A percentile compares a stretch with the other conserved stretches of the same genome.
These are phyloP conservation scores for Pelargonium fulgidum DNA, from an alignment of 441 rosid genomes.

Conservation along the genomic window DNA sequence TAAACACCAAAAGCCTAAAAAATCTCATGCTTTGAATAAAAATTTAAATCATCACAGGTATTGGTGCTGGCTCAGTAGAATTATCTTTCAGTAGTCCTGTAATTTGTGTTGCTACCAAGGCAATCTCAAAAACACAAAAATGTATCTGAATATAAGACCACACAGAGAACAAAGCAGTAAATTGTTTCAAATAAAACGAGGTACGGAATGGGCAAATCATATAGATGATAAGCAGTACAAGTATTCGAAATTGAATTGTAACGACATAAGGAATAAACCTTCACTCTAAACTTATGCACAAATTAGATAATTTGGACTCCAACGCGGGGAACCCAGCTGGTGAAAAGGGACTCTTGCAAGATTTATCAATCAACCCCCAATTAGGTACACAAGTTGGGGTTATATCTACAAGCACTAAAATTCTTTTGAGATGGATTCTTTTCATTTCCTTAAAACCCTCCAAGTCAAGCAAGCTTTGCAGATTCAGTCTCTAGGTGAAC, in stretches of 20 bases:
- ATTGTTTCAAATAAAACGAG: background rate
- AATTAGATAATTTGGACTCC: background rate
- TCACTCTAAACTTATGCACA: conserved; percentile 4
- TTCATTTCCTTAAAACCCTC: background rate
- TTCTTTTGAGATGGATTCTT: background rate
- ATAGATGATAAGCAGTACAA: background rate
- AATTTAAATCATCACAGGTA: too few relatives aligned
- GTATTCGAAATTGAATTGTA: background rate
- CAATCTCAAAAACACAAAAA: background rate
- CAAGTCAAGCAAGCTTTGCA: background rate
- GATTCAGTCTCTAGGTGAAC: conserved; percentile 30
- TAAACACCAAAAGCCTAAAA: background rate
- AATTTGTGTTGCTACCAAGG: background rate
- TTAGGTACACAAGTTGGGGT: background rate
- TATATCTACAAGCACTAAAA: conserved; percentile 4
- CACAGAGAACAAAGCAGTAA: background rate
- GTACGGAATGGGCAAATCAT: background rate
- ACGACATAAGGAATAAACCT: background rate
- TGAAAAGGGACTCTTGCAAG: background rate
- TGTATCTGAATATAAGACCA: background rate
- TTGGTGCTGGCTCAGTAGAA: background rate
- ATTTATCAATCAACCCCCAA: background rate
- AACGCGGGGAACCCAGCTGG: background rate
- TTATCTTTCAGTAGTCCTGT: background rate
- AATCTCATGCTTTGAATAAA: background rate